Evolutionary conservation across 257 asterid genomes (phyloP), one percentile per base, ranked within the genome.

Genomic region (Nyctanthes arbortristis): DNA sequence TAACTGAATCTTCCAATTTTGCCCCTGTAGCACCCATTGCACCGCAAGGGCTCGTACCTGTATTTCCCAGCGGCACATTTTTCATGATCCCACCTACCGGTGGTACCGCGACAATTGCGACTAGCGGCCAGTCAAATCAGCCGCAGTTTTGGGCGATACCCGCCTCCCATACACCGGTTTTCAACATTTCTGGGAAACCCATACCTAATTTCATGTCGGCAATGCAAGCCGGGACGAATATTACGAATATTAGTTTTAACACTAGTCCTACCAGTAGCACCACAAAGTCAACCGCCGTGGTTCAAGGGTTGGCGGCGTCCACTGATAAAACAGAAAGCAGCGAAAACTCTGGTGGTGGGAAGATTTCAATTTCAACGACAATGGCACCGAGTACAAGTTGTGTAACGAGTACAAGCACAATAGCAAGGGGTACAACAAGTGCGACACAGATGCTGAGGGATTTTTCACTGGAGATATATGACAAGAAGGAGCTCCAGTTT

Each of bases 111-210:
- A 52, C 30, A 32, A 32, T 32, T 6, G 6, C 49, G 52, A 33
- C 67, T 20, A 71, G 73, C 30, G 84, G 79, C 58, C 75, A 84
- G 57, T 61, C 85, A 1, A 75, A 67, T 69, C 86, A 83, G 63
- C 85, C 89, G 30, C 97, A 85, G 68, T 66, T 82, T 70, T 91
- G 97, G 97, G 93, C 96, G 71, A 72, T 85, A 9, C 88, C 94
- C 0, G 88, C 90, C 16, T 59, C 89, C 2, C 81, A 87, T 0
- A 72, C 96, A 0, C 91, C 89, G 27, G 79, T 85, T n/a, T 86
- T 75, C 76, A 82, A 69, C 67, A 75, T 84, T 30, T 72, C 85
- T 9, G 84, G 85, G 0, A 72, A 77, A 75, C 90, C 94, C 12
- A 52, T 83, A 59, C 67, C 82, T 13, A 86, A 73, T 67, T 84